Evolutionary conservation across 23 red algal species (phyloP).

Genomic region (Gracilariopsis chorda): DNA sequence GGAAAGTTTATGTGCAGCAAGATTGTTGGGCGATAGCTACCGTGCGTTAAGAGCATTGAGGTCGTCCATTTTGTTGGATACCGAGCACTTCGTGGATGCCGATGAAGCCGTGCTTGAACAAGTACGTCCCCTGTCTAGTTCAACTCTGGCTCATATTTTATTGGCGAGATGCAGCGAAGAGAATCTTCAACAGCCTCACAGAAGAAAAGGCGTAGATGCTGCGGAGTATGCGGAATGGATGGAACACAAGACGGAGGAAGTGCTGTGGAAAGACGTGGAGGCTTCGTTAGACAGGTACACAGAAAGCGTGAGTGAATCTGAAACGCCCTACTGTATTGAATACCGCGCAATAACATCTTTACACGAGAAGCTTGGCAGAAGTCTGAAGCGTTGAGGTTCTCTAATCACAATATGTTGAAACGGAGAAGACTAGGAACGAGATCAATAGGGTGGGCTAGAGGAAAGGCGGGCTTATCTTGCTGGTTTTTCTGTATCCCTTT

Average conservation of each 20-base stretch:
- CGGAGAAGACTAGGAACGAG: no score
- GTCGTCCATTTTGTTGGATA: slow-evolving; percentile 28
- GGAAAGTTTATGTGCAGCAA: slow-evolving; percentile 43
- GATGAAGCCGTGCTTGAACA: slow-evolving; percentile 26
- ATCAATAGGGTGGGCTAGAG: no score
- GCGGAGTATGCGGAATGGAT: slow-evolving; percentile 47
- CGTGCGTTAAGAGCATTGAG: slow-evolving; percentile 24
- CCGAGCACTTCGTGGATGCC: neutral
- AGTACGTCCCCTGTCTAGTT: neutral
- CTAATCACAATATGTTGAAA: no score
- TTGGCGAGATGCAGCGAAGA: slow-evolving; percentile 13
- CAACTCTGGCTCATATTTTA: slow-evolving; percentile 37
- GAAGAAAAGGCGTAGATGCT: slow-evolving; percentile 2
- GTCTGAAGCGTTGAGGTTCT: no score
- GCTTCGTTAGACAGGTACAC: slow-evolving; percentile 27
- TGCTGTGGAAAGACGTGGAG: slow-evolving; percentile 34
- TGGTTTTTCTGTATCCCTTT: no score
- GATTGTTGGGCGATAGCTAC: slow-evolving; percentile 50
- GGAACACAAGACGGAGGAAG: slow-evolving; percentile 28
- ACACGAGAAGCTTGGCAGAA: neutral
- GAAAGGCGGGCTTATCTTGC: no score
- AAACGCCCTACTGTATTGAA: neutral
- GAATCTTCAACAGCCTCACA: slow-evolving; percentile 50
- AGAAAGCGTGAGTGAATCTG: neutral
- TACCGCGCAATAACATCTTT: slow-evolving; percentile 44